Base-by-base conservation (phyloP, 2,329 filamentous ascomycete genomes). In the Sporothrix brasiliensis region DNA sequence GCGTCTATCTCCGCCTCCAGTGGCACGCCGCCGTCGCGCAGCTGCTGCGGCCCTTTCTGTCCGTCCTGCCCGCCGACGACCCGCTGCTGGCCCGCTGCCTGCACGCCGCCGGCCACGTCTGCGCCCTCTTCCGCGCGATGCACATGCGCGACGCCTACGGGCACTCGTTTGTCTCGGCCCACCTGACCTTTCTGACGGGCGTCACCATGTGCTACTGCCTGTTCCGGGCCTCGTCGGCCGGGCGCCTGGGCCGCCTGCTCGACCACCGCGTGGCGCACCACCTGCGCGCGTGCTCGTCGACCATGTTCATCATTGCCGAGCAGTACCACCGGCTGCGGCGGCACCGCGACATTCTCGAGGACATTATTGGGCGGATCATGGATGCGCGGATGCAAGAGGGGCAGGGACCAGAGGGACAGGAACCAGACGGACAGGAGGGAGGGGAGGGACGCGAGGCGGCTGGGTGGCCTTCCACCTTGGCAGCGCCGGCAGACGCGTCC, bases 31-130 rank as follows among this genome's bases (percentile, higher is more conserved):
- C 83, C 5, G 77, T 86, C 0, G 79, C 83, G 14, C 78, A 85
- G n/a, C 76, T 86, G 1, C 79, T 86, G n/a, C 83, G 85, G 60
- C 84, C 83, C 1, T 85, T 86, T 70, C 76, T 85, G 1, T 80
- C 81, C 3, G 78, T 83, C 19, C 77, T 86, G 14, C 78, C 80
- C 7, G 78, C 81, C 7, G 77, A 79, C 7, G 83, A 84, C 73
- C 81, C 81, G 0, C 83, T 83, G 70, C 82, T 84, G 72, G 78
- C 80, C 14, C 81, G 83, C 4, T 81, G 80, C 71, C 74, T 81
- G 44, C 74, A 78, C 7, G 79, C 80, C 6, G 79, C 80, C 4
- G 80, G 80, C 4, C 78, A 80, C 39, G 78, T 82, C 30, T 82
- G 80, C 72, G 80, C 81, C 67, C 77, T 79, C 1, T 80, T 81